Evolutionary conservation across 2,329 filamentous ascomycete species (phyloP), one percentile per base, ranked within the genome.

Genomic region (Fusarium redolens): DNA sequence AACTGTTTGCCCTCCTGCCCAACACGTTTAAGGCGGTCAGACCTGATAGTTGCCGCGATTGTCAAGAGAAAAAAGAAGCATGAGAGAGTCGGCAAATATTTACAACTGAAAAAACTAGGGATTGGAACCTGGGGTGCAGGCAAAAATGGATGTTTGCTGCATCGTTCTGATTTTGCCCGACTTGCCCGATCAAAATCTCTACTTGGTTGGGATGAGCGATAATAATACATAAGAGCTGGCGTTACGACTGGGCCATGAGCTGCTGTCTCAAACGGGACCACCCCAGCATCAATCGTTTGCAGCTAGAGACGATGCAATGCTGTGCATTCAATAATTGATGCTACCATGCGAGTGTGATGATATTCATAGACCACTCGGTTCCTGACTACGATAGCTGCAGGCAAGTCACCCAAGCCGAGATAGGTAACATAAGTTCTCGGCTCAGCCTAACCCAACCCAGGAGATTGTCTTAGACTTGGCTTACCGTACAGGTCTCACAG

Each of bases 11-110:
- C 43, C 60, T 64, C 61, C 60, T 44, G 50, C 60, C 66, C 61
- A 69, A 67, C 68, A 41, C 51, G 51, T 44, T 59, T 41, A 47
- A 58, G 57, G 76, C 77, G 77, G 77, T 78, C 77, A 78, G 76
- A 75, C 77, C 76, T 69, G 65, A 78, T 67, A 68, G 43, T 45
- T 55, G 65, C 63, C 57, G 47, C 56, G 57, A 69, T 73, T 66
- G 65, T 75, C 74, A 73, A 71, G 63, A 51, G 54, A 54, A 44
- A 57, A 56, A 44, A 57, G 52, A 44, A 71, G 50, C 52, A 61
- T 50, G 33, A 40, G 41, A 45, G 22, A 28, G 35, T n/a, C 11
- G 48, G 38, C 55, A 50, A 45, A 45, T 35, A 20, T 57, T 30
- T 28, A 25, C 43, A 28, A 18, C 15, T 59, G 52, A 44, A 33